Conservation (phyloP, 345 rosid genomes). For the Corchorus capsularis region DNA sequence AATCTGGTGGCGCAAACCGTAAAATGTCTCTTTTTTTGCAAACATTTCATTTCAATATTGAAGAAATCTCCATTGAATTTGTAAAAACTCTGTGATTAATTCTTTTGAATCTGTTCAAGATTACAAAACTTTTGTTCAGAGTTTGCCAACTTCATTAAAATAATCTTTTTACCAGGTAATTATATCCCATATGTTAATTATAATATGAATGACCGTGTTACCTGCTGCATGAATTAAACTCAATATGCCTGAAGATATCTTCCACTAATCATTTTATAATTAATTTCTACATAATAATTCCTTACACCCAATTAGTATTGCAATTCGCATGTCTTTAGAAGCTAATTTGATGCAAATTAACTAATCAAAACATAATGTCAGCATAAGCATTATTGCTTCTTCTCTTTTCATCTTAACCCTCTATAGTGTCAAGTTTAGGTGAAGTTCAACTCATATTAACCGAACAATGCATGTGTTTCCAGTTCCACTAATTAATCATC, state of each 20-base stretch:
- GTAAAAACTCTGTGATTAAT: not conserved
- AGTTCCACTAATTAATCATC: not conserved
- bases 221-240: not conserved
- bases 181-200: too few species aligned
- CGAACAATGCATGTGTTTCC: not conserved
- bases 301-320: not conserved
- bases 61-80: not conserved
- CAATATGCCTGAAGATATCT: not conserved
- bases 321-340: not conserved
- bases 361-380: not conserved
- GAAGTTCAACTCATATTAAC: not conserved
- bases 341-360: not conserved
- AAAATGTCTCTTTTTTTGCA: not conserved
- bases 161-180: too few species aligned
- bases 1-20: not conserved
- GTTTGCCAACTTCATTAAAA: too few species aligned
- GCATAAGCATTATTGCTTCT: not conserved
- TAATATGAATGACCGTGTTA: not conserved
- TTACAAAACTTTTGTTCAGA: too few species aligned
- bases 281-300: not conserved
- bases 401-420: not conserved
- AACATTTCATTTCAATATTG: not conserved
- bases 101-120: too few species aligned
- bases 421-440: not conserved
- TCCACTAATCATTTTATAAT: not conserved